These are phyloP conservation scores for Castanea crenata DNA, from an alignment of 306 rosid genomes.

Conservation along the genomic window DNA sequence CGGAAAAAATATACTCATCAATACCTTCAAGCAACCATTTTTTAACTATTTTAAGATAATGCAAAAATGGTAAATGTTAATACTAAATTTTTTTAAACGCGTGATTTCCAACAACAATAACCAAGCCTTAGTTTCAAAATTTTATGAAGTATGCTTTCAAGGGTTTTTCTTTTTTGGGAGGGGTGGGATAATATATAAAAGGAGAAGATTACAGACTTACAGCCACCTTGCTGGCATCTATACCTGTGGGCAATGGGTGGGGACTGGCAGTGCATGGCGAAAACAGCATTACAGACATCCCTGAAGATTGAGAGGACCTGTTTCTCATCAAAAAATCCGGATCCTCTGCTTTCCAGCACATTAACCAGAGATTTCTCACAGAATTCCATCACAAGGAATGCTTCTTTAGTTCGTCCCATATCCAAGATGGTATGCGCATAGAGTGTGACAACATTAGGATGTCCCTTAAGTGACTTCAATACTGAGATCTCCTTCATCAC, in stretches of 20 bases:
- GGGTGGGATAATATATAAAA: not conserved
- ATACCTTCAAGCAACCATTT: not conserved
- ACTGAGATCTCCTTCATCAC: conserved; percentile 83
- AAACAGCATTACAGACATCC: conserved; percentile 88
- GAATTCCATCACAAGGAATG: conserved; percentile 85
- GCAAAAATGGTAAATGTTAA: not conserved
- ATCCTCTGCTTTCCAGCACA: conserved; percentile 88
- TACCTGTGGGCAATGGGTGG: conserved; percentile 97
- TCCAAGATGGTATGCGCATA: conserved; percentile 73
- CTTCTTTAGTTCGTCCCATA: conserved; percentile 95
- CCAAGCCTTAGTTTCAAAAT: too few relatives aligned
- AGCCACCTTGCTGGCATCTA: conserved; percentile 12
- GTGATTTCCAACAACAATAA: too few relatives aligned
- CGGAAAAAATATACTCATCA: not conserved
- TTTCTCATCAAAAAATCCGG: conserved; percentile 82
- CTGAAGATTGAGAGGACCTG: conserved; percentile 83
- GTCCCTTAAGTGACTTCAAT: conserved; percentile 80
- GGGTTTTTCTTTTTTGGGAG: too few relatives aligned
- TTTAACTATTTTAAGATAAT: not conserved
- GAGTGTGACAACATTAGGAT: conserved; percentile 86
- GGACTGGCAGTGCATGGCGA: conserved; percentile 90
- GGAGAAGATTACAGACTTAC: not conserved
- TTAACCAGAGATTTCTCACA: conserved; percentile 85
- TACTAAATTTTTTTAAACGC: not conserved
- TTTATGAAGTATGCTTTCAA: too few relatives aligned